These are phyloP conservation scores for Candida sp. DNA, from an alignment of 1,139 yeast species.

Conservation along the genomic window DNA sequence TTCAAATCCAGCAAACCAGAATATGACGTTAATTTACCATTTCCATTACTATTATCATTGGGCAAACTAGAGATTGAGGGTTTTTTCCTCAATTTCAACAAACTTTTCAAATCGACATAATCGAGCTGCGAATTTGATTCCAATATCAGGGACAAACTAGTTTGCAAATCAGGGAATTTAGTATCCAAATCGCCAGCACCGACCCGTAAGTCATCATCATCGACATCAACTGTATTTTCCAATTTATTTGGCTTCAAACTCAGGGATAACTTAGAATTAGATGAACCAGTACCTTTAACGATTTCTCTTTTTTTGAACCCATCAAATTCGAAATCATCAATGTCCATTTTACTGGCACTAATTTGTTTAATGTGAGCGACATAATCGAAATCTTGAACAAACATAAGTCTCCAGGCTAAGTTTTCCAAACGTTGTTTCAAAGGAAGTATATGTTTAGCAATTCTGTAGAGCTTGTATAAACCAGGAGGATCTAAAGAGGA, in stretches of 20 bases:
- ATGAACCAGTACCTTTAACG: not conserved
- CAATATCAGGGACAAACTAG: not conserved
- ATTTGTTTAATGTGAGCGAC: conserved; percentile 63
- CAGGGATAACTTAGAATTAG: not conserved
- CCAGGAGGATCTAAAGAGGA: conserved; percentile 39
- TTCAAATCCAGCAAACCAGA: not conserved
- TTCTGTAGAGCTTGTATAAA: conserved; percentile 78
- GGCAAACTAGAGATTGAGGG: not conserved
- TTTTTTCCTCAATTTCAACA: too few relatives aligned
- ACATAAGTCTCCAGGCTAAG: conserved; percentile 85
- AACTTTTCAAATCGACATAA: too few relatives aligned
- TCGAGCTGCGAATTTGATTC: too few relatives aligned
- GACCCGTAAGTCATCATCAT: not conserved
- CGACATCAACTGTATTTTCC: too few relatives aligned
- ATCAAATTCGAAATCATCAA: not conserved
- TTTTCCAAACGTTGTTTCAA: conserved; percentile 75
- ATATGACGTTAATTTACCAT: not conserved
- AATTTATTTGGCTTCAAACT: not conserved
- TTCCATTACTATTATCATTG: not conserved
- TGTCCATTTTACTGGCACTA: conserved; percentile 26
- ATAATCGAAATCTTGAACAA: conserved; percentile 58
- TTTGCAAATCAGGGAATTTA: not conserved
- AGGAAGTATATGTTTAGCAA: conserved; percentile 76
- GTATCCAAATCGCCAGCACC: not conserved
- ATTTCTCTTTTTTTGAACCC: not conserved